phyloP scores from a whole-genome alignment of 805 yeast genomes.

The Sugiyamaella smithiae region DNA sequence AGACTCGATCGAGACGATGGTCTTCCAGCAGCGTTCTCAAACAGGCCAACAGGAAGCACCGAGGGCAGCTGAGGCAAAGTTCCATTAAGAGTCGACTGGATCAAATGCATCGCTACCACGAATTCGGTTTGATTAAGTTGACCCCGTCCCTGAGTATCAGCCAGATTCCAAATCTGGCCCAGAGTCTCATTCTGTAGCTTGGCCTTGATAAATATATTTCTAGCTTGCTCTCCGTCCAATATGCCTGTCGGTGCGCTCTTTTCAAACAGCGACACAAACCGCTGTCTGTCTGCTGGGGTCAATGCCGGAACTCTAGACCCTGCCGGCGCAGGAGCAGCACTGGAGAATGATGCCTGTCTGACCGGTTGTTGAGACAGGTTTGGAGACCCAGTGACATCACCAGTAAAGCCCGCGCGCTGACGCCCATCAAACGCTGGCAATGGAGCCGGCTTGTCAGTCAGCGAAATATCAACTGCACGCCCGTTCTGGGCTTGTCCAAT shows the following conservation, averaged over 20 bases:
- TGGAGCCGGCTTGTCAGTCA: conserved; percentile 58
- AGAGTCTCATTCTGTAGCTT: conserved; percentile 71
- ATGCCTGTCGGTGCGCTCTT: conserved; percentile 57
- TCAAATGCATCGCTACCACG: conserved; percentile 90
- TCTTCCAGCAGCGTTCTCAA: conserved; percentile 37
- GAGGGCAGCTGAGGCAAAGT: conserved; percentile 57
- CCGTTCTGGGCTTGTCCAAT: conserved; percentile 87
- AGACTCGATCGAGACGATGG: conserved; percentile 23
- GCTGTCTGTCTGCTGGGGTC: conserved; percentile 35
- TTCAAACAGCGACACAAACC: conserved; percentile 52
- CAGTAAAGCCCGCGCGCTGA: conserved; percentile 10
- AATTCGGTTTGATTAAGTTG: conserved; percentile 71
- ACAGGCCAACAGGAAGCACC: conserved; percentile 40
- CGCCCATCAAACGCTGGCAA: conserved; percentile 54
- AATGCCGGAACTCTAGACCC: conserved; percentile 34
- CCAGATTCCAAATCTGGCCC: conserved; percentile 86
- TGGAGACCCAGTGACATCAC: neutral
- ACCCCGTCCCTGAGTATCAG: conserved; percentile 75
- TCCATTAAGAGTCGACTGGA: conserved; percentile 75
- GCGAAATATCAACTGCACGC: conserved; percentile 49
- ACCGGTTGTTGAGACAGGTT: conserved; percentile 9
- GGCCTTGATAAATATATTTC: conserved; percentile 85
- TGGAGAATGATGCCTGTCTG: neutral
- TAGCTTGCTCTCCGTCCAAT: conserved; percentile 78
- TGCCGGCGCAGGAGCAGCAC: neutral